Conservation (phyloP, 306 rosid species). For the Medicago lupulina region DNA sequence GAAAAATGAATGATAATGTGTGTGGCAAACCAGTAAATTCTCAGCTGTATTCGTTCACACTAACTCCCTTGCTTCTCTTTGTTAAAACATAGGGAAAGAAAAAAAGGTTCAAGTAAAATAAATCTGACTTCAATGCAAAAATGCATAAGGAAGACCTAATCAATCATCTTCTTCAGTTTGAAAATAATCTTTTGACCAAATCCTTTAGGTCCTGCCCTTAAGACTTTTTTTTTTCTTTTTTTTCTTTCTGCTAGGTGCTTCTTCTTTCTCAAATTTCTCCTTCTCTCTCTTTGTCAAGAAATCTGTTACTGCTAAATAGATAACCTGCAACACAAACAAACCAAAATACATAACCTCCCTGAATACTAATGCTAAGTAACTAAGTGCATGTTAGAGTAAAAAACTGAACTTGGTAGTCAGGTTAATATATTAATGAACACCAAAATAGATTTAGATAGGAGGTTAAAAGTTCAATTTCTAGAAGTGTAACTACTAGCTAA, state of each 20-base stretch:
- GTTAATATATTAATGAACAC: not conserved
- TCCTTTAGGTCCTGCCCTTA: slow-evolving; percentile 74
- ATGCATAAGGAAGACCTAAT: not conserved
- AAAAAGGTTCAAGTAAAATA: not conserved
- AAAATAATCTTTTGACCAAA: slow-evolving; percentile 77
- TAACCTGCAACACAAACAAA: slow-evolving; percentile 55
- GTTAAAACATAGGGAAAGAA: not conserved
- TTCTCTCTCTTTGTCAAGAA: slow-evolving; percentile 86
- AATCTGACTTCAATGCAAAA: not conserved
- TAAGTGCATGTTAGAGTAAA: not conserved
- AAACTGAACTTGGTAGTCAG: not conserved
- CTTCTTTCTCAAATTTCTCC: slow-evolving; percentile 88
- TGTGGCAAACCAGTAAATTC: not conserved
- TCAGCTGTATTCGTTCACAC: not conserved
- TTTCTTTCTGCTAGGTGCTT: slow-evolving; percentile 49
- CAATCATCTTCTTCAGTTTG: slow-evolving; percentile 42
- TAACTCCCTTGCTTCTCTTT: not conserved
- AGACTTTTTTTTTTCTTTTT: slow-evolving; percentile 54
- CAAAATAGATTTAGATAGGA: no score
- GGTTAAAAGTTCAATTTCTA: no score
- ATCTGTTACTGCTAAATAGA: slow-evolving; percentile 81
- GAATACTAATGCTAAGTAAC: not conserved
- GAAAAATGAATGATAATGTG: not conserved
- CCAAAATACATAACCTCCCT: not conserved
- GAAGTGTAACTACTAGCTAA: no score